A percentile compares a stretch with the other conserved stretches of the same genome.
Evolutionary conservation across 2,329 filamentous ascomycete genomes (phyloP).

Genomic region (Eutypella sp.): DNA sequence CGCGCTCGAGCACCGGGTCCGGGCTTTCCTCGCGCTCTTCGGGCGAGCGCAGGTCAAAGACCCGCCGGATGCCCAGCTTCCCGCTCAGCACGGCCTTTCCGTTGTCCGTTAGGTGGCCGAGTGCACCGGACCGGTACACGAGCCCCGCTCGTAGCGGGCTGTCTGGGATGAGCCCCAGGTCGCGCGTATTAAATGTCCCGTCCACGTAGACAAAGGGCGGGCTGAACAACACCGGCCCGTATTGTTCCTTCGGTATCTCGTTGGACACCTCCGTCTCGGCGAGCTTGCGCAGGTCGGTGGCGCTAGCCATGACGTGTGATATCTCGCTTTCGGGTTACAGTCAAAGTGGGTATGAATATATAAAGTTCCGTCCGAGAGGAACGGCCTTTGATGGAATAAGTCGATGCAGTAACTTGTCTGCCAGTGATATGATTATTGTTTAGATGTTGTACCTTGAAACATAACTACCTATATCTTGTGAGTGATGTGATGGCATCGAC

Average conservation of each 20-base stretch:
- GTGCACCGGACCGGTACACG: constrained; percentile 43
- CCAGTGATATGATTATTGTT: no score
- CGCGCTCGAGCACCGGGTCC: constrained; percentile 38
- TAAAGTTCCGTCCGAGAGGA: no score
- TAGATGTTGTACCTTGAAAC: no score
- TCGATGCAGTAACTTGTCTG: no score
- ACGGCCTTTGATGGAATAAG: no score
- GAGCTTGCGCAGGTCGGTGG: constrained; percentile 32
- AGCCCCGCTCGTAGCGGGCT: constrained; percentile 36
- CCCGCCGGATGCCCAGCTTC: constrained; percentile 34
- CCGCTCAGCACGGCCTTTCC: constrained; percentile 32
- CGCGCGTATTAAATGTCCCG: constrained; percentile 48
- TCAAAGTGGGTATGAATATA: background rate
- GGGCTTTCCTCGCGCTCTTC: constrained; percentile 38
- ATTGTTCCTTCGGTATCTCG: constrained; percentile 32
- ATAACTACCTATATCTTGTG: no score
- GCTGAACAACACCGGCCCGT: constrained; percentile 31
- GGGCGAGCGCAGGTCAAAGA: constrained; percentile 48
- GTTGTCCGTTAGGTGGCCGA: constrained; percentile 31
- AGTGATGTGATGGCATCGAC: no score
- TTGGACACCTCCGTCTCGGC: constrained; percentile 35
- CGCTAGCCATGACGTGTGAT: constrained; percentile 17
- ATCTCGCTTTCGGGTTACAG: background rate
- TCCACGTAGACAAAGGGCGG: constrained; percentile 42
- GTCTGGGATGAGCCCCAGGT: constrained; percentile 41